phyloP scores from a whole-genome alignment of 768 basidiomycete species.

The Collybiopsis luxurians region DNA sequence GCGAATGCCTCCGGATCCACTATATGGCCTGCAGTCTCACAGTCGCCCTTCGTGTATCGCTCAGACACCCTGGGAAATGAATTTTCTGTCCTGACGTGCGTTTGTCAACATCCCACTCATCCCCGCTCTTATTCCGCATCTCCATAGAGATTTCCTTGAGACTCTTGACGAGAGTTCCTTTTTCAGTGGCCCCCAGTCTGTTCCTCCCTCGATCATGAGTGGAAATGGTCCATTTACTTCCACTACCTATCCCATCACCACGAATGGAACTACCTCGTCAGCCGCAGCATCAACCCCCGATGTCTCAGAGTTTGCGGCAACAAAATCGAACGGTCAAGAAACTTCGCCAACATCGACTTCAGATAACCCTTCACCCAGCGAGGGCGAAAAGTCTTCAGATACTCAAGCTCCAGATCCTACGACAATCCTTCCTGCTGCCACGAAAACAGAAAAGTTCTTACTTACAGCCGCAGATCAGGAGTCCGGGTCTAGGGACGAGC shows the following conservation, averaged over 20 bases:
- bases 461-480: constrained; percentile 95
- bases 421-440: constrained; percentile 65
- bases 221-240: constrained; percentile 16
- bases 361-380: constrained; percentile 10
- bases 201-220: constrained; percentile 48
- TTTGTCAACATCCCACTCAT: constrained; percentile 12
- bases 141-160: constrained; percentile 77
- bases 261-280: neutral
- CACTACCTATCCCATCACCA: constrained; percentile 10
- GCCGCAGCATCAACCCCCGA: constrained; percentile 8
- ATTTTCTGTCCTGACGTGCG: constrained; percentile 77
- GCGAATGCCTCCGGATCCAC: too few species aligned
- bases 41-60: constrained; percentile 58
- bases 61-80: constrained; percentile 78
- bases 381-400: constrained; percentile 15
- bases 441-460: constrained; percentile 84
- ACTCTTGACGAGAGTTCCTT: constrained; percentile 84
- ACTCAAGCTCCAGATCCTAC: constrained; percentile 41
- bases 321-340: constrained; percentile 10
- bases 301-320: neutral
- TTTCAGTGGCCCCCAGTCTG: constrained; percentile 60
- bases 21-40: constrained; percentile 53
- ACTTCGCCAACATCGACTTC: constrained; percentile 17
- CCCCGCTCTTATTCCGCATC: constrained; percentile 4
- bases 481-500: constrained; percentile 84